phyloP scores from a whole-genome alignment of 2,329 filamentous ascomycete species.

The Ceratocystis cacaofunesta region DNA sequence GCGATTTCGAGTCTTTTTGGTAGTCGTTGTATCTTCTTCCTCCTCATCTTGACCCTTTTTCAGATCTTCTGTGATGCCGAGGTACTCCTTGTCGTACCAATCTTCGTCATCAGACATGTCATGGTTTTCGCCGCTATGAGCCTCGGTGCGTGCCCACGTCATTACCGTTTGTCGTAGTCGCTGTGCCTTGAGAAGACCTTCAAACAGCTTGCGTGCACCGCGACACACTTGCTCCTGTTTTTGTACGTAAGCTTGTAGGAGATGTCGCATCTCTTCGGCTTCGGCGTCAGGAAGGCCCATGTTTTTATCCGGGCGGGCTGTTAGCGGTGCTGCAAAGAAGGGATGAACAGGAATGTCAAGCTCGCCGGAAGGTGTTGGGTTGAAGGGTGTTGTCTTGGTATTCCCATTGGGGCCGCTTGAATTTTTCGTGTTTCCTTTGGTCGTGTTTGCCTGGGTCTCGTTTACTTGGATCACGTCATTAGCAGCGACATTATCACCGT shows the following conservation, averaged over 20 bases:
- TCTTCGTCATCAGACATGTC: constrained; percentile 83
- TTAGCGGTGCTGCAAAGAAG: constrained; percentile 51
- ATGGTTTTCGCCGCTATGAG: constrained; percentile 47
- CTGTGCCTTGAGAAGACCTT: constrained; percentile 58
- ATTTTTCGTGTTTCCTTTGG: neutral
- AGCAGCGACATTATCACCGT: neutral
- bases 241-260: constrained; percentile 64
- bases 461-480: neutral
- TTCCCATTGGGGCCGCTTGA: neutral
- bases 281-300: constrained; percentile 56
- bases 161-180: constrained; percentile 56
- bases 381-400: neutral
- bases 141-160: constrained; percentile 65
- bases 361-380: neutral
- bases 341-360: constrained; percentile 48
- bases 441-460: neutral
- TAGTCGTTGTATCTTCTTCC: constrained; percentile 53
- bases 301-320: constrained; percentile 51
- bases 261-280: constrained; percentile 61
- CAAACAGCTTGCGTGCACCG: constrained; percentile 50
- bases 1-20: constrained; percentile 47
- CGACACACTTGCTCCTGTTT: constrained; percentile 76
- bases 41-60: constrained; percentile 74
- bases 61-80: constrained; percentile 57
- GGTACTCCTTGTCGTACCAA: constrained; percentile 74